Percentiles rank a stretch among this genome's conserved stretches.
Evolutionary conservation across 2,329 filamentous ascomycete genomes (phyloP).

Genomic region (Truncatella angustata): DNA sequence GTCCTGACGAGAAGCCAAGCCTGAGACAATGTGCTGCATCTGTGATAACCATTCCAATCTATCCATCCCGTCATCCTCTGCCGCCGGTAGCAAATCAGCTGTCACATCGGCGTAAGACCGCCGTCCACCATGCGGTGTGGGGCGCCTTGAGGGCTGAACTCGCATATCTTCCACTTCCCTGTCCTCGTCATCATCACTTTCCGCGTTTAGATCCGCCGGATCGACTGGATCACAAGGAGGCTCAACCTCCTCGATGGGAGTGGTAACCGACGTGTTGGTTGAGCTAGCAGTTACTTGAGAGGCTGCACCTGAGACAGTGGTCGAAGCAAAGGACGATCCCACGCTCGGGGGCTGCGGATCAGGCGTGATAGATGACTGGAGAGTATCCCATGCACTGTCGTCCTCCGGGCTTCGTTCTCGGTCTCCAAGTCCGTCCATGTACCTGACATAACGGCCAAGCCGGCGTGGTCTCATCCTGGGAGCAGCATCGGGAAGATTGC

Average conservation of each 20-base stretch:
- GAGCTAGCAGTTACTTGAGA: conserved; percentile 43
- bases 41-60: conserved; percentile 47
- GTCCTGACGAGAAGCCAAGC: conserved; percentile 68
- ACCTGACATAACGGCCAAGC: conserved; percentile 11
- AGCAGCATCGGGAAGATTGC: not conserved
- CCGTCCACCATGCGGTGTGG: conserved; percentile 12
- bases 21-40: conserved; percentile 71
- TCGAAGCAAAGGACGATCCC: conserved; percentile 78
- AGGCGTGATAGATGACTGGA: conserved; percentile 76
- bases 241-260: conserved; percentile 39
- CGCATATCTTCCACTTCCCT: conserved; percentile 23
- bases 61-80: conserved; percentile 35
- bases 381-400: conserved; percentile 72
- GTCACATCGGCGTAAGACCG: conserved; percentile 45
- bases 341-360: conserved; percentile 78
- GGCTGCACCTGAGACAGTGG: conserved; percentile 44
- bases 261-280: conserved; percentile 45
- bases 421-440: conserved; percentile 75
- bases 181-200: conserved; percentile 51
- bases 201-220: conserved; percentile 54
- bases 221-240: conserved; percentile 50
- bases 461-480: not conserved
- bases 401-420: conserved; percentile 73
- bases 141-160: conserved; percentile 10
- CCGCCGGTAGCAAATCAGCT: conserved; percentile 27